phyloP scores from a whole-genome alignment of 768 basidiomycete species.

The Hygrophoropsis aurantiaca region DNA sequence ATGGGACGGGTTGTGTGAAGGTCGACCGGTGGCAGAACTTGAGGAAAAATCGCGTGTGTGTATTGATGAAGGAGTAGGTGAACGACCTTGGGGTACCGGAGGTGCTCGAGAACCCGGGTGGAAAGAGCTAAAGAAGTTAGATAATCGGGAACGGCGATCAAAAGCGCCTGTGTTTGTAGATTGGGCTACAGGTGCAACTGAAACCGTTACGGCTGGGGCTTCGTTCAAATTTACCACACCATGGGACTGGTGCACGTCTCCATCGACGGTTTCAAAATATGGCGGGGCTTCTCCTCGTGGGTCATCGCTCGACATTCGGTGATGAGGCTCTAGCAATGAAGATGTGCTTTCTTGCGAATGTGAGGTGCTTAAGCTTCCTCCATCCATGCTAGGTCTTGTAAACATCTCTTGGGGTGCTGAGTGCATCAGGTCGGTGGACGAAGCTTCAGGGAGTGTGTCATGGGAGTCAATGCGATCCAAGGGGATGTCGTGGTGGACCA shows the following conservation, averaged over 20 bases:
- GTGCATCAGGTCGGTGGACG: slow-evolving; percentile 21
- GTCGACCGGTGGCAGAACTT: slow-evolving; percentile 11
- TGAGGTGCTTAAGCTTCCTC: slow-evolving; percentile 16
- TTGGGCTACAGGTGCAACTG: slow-evolving; percentile 1
- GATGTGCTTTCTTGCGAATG: slow-evolving; percentile 19
- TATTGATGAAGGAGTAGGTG: slow-evolving; percentile 8
- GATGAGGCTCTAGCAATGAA: slow-evolving; percentile 18
- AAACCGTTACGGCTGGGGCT: slow-evolving; percentile 1
- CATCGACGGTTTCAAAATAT: slow-evolving; percentile 57
- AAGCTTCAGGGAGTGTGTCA: slow-evolving; percentile 19
- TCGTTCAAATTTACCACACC: slow-evolving; percentile 21
- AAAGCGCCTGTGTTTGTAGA: not conserved
- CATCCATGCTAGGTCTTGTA: slow-evolving; percentile 15
- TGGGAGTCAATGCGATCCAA: slow-evolving; percentile 22
- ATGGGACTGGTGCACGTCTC: slow-evolving; percentile 7
- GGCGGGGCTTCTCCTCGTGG: slow-evolving; percentile 66
- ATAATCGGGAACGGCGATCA: slow-evolving; percentile 47
- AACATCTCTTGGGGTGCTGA: slow-evolving; percentile 1
- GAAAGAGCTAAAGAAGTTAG: slow-evolving; percentile 42
- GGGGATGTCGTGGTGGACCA: slow-evolving; percentile 13
- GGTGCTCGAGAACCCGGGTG: slow-evolving; percentile 26
- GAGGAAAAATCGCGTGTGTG: slow-evolving; percentile 21
- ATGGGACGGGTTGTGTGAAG: slow-evolving; percentile 34
- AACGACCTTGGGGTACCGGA: slow-evolving; percentile 10
- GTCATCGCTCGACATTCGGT: slow-evolving; percentile 19